Conservation (phyloP, 2,329 filamentous ascomycete genomes). For the Rhynchosporium secalis region DNA sequence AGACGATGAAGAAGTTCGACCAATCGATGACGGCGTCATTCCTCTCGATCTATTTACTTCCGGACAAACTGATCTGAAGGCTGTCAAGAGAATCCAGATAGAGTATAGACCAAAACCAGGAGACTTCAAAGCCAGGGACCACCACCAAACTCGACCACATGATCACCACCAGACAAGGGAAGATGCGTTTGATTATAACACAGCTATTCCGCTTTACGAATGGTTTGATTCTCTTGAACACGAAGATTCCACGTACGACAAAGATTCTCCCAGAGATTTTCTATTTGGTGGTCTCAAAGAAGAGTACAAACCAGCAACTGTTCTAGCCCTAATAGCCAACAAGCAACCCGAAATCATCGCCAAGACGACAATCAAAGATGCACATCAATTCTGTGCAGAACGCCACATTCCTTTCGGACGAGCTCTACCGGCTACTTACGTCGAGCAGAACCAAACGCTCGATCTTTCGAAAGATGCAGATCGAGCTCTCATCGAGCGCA, state of each 20-base stretch:
- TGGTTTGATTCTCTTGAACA: neutral
- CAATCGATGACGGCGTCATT: slow-evolving; percentile 8
- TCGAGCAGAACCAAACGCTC: slow-evolving; percentile 9
- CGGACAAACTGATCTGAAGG: neutral
- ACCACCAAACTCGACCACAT: neutral
- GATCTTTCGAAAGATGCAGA: neutral
- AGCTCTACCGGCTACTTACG: neutral
- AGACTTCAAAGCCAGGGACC: neutral
- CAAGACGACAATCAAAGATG: neutral
- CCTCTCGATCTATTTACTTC: neutral
- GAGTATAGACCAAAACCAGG: neutral
- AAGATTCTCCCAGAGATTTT: neutral
- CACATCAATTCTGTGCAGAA: neutral
- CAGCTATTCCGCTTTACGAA: neutral
- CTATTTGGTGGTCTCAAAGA: neutral
- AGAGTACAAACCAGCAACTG: slow-evolving; percentile 4
- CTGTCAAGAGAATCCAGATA: slow-evolving; percentile 5
- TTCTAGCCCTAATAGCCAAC: slow-evolving; percentile 9
- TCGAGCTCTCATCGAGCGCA: slow-evolving; percentile 13
- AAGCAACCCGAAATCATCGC: slow-evolving; percentile 8
- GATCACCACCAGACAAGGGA: too few relatives aligned
- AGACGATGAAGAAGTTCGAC: neutral
- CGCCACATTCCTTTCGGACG: neutral
- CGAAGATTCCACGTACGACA: neutral
- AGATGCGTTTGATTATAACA: too few relatives aligned